These are phyloP conservation scores for Mortierella sp. DNA, from an alignment of 371 early-diverging fungal genomes.

Conservation along the genomic window DNA sequence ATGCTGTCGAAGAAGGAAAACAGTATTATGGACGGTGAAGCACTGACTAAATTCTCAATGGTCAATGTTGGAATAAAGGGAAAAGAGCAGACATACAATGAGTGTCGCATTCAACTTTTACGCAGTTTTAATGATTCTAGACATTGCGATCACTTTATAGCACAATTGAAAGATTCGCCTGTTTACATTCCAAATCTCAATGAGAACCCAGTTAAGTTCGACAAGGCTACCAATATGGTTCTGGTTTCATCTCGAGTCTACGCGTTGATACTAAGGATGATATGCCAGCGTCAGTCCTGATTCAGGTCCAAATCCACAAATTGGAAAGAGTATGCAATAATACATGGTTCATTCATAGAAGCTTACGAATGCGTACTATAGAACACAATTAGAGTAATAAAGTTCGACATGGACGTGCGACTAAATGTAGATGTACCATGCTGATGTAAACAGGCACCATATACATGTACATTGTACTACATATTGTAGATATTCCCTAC, in stretches of 20 bases:
- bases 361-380: no score
- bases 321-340: no score
- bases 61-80: conserved; percentile 7
- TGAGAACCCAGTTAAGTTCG: conserved; percentile 1
- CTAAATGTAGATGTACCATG: no score
- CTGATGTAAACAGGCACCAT: no score
- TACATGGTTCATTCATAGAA: no score
- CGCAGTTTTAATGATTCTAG: background rate
- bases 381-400: no score
- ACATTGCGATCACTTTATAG: background rate
- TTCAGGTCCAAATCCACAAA: background rate
- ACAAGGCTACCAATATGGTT: background rate
- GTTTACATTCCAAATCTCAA: conserved; percentile 35
- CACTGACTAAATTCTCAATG: background rate
- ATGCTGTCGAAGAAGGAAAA: background rate
- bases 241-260: background rate
- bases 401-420: no score
- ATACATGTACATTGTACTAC: no score
- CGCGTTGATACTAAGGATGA: background rate
- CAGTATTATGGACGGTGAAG: background rate
- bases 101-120: conserved; percentile 4
- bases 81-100: background rate
- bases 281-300: background rate
- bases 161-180: background rate
- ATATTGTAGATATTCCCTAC: no score